Percentiles rank a stretch among this genome's conserved stretches.
Conservation (phyloP, 2,329 filamentous ascomycete genomes). For the Aspergillus sp. region DNA sequence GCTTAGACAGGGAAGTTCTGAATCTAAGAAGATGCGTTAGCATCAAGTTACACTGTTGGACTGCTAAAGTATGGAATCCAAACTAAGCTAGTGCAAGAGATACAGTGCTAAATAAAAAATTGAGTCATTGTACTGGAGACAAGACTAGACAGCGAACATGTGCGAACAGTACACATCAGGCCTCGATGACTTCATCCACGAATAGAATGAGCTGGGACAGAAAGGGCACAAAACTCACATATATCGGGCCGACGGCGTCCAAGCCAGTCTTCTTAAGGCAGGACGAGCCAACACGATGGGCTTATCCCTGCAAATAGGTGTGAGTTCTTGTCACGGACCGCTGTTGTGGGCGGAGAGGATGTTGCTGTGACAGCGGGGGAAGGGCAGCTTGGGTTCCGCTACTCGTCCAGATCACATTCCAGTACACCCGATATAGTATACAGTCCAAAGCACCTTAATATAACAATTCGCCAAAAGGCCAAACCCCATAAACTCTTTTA, state of each 20-base stretch:
- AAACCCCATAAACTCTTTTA: background rate
- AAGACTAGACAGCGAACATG: background rate
- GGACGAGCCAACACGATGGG: slow-evolving; percentile 37
- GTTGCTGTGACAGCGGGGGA: slow-evolving; percentile 19
- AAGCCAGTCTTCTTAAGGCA: slow-evolving; percentile 31
- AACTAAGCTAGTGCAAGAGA: slow-evolving; percentile 13
- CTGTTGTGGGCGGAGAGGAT: slow-evolving; percentile 15
- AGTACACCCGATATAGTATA: slow-evolving; percentile 1
- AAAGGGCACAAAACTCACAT: slow-evolving; percentile 33
- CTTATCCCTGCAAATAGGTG: slow-evolving; percentile 14
- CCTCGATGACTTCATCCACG: slow-evolving; percentile 1
- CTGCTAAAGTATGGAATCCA: background rate
- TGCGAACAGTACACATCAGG: background rate
- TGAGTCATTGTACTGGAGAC: slow-evolving; percentile 3
- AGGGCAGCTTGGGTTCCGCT: slow-evolving; percentile 33
- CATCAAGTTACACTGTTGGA: background rate
- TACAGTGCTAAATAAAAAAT: background rate
- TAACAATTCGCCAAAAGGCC: background rate
- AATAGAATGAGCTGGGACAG: background rate
- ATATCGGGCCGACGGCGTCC: slow-evolving; percentile 31
- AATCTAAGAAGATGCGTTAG: slow-evolving; percentile 2
- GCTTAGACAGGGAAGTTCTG: slow-evolving; percentile 30
- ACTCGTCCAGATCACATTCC: slow-evolving; percentile 30
- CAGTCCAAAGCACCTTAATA: background rate
- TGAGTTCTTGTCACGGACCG: slow-evolving; percentile 8